Percentiles rank a stretch among this genome's conserved stretches.
phyloP scores from a whole-genome alignment of 2,329 filamentous ascomycete species.

The Aspergillus clavatus region DNA sequence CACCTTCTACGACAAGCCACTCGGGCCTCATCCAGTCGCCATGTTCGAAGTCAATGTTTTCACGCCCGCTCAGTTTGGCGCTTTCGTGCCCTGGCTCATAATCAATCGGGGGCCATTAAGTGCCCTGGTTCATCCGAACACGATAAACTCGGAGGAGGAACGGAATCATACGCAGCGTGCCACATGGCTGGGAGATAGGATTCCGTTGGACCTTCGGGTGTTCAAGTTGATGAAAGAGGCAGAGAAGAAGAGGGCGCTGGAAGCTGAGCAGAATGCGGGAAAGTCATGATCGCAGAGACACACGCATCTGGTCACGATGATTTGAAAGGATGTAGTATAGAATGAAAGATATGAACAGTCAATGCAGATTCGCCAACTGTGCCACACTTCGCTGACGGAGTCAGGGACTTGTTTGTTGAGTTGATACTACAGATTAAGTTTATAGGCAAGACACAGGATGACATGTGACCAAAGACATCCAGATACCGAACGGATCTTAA shows the following conservation, averaged over 20 bases:
- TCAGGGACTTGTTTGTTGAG: too few relatives aligned
- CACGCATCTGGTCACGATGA: too few relatives aligned
- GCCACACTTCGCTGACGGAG: too few relatives aligned
- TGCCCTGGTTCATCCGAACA: conserved; percentile 78
- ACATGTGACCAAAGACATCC: too few relatives aligned
- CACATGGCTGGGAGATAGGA: conserved; percentile 43
- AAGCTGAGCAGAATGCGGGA: conserved; percentile 4
- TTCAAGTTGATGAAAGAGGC: conserved; percentile 31
- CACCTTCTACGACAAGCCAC: conserved; percentile 65
- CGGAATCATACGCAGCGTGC: conserved; percentile 45
- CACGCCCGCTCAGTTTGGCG: conserved; percentile 80
- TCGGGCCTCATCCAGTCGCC: conserved; percentile 75
- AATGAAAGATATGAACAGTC: too few relatives aligned
- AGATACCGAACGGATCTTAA: too few relatives aligned
- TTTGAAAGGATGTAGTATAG: too few relatives aligned
- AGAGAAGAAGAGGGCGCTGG: conserved; percentile 16
- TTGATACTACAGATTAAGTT: neutral
- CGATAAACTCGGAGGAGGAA: conserved; percentile 47
- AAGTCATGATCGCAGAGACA: neutral
- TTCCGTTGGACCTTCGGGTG: conserved; percentile 40
- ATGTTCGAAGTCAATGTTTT: conserved; percentile 95
- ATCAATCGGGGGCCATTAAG: conserved; percentile 77
- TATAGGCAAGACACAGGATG: too few relatives aligned
- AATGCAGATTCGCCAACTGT: too few relatives aligned
- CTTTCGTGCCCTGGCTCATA: conserved; percentile 79